A percentile compares a stretch with the other conserved stretches of the same genome.
These are phyloP conservation scores for Prosopis cineraria DNA, from an alignment of 306 rosid species.

Conservation along the genomic window DNA sequence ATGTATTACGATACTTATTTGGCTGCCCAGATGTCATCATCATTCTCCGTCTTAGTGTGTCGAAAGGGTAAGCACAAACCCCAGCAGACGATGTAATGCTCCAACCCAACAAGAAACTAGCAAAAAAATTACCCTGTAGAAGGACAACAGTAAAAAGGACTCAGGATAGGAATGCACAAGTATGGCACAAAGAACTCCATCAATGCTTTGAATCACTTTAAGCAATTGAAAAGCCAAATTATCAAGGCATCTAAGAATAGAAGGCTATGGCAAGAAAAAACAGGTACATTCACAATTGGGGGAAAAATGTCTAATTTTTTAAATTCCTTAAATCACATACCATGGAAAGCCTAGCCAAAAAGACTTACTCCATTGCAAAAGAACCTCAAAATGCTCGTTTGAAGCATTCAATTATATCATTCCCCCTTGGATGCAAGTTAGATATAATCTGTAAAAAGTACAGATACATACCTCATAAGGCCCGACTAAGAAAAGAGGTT, in stretches of 20 bases:
- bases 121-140: constrained; percentile 81
- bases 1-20: constrained; percentile 56
- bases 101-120: constrained; percentile 96
- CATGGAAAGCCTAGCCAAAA: constrained; percentile 17
- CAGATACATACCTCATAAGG: constrained; percentile 70
- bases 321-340: constrained; percentile 1
- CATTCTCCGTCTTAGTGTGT: constrained; percentile 90
- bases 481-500: constrained; percentile 86
- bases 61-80: constrained; percentile 92
- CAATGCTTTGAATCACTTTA: constrained; percentile 1
- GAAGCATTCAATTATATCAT: background rate
- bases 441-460: background rate
- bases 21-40: constrained; percentile 93
- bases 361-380: constrained; percentile 13
- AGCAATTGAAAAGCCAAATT: constrained; percentile 2
- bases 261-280: constrained; percentile 1
- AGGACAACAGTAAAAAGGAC: constrained; percentile 23
- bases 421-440: constrained; percentile 27
- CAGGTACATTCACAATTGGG: background rate
- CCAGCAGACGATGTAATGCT: constrained; percentile 81
- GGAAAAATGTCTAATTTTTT: constrained; percentile 19
- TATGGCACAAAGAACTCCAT: constrained; percentile 17
- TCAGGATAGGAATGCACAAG: constrained; percentile 1
- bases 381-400: constrained; percentile 6
- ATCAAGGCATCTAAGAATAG: background rate